A percentile compares a stretch with the other conserved stretches of the same genome.
phyloP scores from a whole-genome alignment of 257 asterid species.

The Apocynum venetum region DNA sequence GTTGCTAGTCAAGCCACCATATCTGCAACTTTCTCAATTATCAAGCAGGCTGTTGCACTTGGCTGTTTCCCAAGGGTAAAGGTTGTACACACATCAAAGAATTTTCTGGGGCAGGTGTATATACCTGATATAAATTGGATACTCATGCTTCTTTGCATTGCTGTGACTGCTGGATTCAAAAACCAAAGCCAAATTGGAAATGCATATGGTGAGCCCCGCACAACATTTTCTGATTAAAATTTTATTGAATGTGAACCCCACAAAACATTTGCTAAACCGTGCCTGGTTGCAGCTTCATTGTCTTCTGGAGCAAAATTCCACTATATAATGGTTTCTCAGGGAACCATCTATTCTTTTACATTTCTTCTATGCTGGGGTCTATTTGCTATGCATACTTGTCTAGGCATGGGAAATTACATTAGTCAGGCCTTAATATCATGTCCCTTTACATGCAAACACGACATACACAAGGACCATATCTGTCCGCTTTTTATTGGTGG shows the following conservation, averaged over 20 bases:
- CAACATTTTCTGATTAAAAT: not conserved
- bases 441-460: not conserved
- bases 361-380: not conserved
- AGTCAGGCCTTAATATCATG: not conserved
- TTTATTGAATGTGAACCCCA: not conserved
- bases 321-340: not conserved
- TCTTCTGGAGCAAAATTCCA: not conserved
- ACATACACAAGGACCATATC: not conserved
- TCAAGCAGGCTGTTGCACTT: conserved; percentile 93
- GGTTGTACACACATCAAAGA: conserved; percentile 91
- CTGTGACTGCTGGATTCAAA: conserved; percentile 94
- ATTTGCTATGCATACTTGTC: not conserved
- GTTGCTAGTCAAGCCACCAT: conserved; percentile 98
- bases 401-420: not conserved
- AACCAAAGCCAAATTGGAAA: conserved; percentile 95
- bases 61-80: conserved; percentile 98
- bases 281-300: not conserved
- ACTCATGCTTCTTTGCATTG: conserved; percentile 91
- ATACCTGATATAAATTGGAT: conserved; percentile 97
- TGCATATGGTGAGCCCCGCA: conserved; percentile 64
- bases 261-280: not conserved
- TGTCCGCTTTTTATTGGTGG: not conserved
- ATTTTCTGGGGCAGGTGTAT: conserved; percentile 85
- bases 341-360: not conserved
- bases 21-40: conserved; percentile 88